Percentiles rank a stretch among this genome's conserved stretches.
These are phyloP conservation scores for Tetrapisispora pingtungensis DNA, from an alignment of 805 yeast species.

Conservation along the genomic window DNA sequence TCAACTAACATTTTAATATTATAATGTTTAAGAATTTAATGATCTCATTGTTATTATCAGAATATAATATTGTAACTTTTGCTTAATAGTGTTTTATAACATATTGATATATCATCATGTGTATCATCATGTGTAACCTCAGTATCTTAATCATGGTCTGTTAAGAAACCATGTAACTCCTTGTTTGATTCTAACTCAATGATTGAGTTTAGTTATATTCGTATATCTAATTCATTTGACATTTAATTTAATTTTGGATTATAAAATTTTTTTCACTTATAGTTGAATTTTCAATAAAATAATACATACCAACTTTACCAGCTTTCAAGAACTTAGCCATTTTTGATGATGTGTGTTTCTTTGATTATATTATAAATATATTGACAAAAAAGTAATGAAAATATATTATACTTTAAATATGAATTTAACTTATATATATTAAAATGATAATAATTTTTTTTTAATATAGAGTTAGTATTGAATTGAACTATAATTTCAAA, in stretches of 20 bases:
- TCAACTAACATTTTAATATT: no score
- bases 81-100: no score
- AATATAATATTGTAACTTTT: no score
- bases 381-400: background rate
- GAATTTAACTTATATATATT: background rate
- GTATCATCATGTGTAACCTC: no score
- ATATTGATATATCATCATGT: no score
- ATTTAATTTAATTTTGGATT: no score
- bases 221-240: background rate
- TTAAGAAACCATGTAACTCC: no score
- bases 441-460: background rate
- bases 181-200: no score
- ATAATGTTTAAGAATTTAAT: no score
- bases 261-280: background rate
- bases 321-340: conserved; percentile 99
- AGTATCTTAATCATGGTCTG: no score
- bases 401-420: background rate
- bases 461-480: background rate
- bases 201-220: background rate
- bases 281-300: background rate
- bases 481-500: background rate
- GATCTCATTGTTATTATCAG: no score
- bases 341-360: conserved; percentile 13
- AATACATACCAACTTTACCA: conserved; percentile 79
- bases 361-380: background rate